Conservation (phyloP, 2,329 filamentous ascomycete species). For the Colletotrichum sp. region DNA sequence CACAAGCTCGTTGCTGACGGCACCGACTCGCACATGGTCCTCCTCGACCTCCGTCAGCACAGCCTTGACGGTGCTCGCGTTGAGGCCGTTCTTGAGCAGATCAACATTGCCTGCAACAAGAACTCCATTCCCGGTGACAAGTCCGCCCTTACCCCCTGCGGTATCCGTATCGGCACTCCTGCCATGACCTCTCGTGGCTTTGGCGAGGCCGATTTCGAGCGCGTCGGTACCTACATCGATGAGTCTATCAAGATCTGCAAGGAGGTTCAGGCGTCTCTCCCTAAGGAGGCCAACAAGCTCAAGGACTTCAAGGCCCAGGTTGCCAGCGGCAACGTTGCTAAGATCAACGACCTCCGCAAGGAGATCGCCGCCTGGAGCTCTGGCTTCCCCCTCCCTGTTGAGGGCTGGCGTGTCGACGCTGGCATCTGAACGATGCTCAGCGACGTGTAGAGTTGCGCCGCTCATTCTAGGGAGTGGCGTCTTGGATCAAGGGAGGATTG, state of each 20-base stretch:
- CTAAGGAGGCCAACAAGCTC: conserved; percentile 98
- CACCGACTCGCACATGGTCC: conserved; percentile 97
- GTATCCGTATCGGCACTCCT: conserved; percentile 94
- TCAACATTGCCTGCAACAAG: conserved; percentile 99
- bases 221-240: conserved; percentile 89
- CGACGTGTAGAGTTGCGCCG: not conserved
- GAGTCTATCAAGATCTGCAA: conserved; percentile 87
- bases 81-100: conserved; percentile 94
- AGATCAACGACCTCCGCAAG: conserved; percentile 85
- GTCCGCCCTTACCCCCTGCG: conserved; percentile 91
- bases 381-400: conserved; percentile 90
- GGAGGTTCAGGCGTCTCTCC: conserved; percentile 81
- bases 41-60: conserved; percentile 89
- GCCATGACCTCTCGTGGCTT: conserved; percentile 98
- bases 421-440: conserved; percentile 51
- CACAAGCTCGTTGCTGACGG: conserved; percentile 96
- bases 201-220: conserved; percentile 88
- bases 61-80: conserved; percentile 91
- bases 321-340: conserved; percentile 74
- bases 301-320: conserved; percentile 99
- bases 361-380: conserved; percentile 89
- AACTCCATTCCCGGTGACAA: conserved; percentile 98
- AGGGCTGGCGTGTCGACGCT: conserved; percentile 70
- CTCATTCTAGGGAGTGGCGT: not conserved
- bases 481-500: not conserved